Percentiles rank a stretch among this genome's conserved stretches.
Conservation (phyloP, 169 alveolate genomes). For the Perkinsus olseni region DNA sequence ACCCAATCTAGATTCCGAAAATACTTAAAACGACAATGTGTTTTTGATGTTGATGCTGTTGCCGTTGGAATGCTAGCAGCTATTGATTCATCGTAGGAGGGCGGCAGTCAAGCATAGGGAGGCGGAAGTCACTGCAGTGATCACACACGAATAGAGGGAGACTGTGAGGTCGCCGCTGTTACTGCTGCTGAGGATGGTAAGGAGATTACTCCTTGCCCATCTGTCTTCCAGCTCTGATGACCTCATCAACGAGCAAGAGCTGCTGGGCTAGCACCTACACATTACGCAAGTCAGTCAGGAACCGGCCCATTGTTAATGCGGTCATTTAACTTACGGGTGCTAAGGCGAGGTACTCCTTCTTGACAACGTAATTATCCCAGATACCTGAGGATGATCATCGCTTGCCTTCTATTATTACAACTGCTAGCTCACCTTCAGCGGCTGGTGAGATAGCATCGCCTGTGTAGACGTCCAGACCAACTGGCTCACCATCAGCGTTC, state of each 20-base stretch:
- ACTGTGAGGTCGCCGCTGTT: too few species aligned
- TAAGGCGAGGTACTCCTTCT: constrained; percentile 84
- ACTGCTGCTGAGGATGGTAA: too few species aligned
- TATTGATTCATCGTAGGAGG: background rate
- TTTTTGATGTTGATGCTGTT: background rate
- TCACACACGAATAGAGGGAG: background rate
- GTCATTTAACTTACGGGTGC: constrained; percentile 88
- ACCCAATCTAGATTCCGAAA: background rate
- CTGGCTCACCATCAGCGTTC: constrained; percentile 64
- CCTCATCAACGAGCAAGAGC: constrained; percentile 93
- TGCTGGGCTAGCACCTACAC: constrained; percentile 82
- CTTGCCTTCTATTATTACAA: background rate
- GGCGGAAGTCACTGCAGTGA: background rate
- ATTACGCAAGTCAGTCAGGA: background rate
- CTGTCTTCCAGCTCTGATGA: constrained; percentile 93
- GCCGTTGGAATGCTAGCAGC: background rate
- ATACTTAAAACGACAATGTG: background rate
- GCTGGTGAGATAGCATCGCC: constrained; percentile 86
- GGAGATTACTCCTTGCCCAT: constrained; percentile 48
- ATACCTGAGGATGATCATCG: constrained; percentile 53
- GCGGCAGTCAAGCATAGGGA: background rate
- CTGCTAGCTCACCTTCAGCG: constrained; percentile 59
- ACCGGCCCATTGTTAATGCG: too few species aligned
- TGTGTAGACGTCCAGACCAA: constrained; percentile 87
- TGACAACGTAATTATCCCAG: constrained; percentile 91